These are phyloP conservation scores for Elsinoe batatas DNA, from an alignment of 2,329 filamentous ascomycete species.

Conservation along the genomic window DNA sequence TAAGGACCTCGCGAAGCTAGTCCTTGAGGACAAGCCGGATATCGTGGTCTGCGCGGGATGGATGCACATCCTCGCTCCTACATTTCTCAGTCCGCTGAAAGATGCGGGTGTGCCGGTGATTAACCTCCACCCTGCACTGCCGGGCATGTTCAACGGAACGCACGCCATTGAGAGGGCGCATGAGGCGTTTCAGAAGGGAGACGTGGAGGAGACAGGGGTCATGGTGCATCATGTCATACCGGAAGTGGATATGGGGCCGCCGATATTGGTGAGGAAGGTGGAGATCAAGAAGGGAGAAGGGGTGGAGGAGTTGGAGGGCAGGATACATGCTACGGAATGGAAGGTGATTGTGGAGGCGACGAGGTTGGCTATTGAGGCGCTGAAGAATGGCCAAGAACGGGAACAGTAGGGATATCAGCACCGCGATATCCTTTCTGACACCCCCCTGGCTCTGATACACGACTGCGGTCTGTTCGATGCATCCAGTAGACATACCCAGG, in stretches of 20 bases:
- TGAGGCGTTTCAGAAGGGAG: constrained; percentile 59
- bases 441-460: no score
- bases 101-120: constrained; percentile 58
- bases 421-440: no score
- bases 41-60: constrained; percentile 75
- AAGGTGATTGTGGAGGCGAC: constrained; percentile 68
- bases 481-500: no score
- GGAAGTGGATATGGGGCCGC: constrained; percentile 70
- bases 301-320: constrained; percentile 56
- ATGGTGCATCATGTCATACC: constrained; percentile 76
- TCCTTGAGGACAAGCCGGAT: constrained; percentile 57
- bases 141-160: constrained; percentile 62
- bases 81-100: constrained; percentile 60
- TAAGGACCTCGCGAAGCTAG: constrained; percentile 57
- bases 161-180: constrained; percentile 68
- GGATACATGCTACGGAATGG: constrained; percentile 70
- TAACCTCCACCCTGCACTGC: constrained; percentile 70
- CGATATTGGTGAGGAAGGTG: constrained; percentile 62
- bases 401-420: no score
- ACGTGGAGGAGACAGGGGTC: constrained; percentile 61
- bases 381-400: no score
- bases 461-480: no score
- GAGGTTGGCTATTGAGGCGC: constrained; percentile 38
- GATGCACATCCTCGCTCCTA: constrained; percentile 69
- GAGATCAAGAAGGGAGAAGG: constrained; percentile 49